Evolutionary conservation across 2,329 filamentous ascomycete species (phyloP), one percentile per base, ranked within the genome.

Genomic region (Colletotrichum endophyticum): DNA sequence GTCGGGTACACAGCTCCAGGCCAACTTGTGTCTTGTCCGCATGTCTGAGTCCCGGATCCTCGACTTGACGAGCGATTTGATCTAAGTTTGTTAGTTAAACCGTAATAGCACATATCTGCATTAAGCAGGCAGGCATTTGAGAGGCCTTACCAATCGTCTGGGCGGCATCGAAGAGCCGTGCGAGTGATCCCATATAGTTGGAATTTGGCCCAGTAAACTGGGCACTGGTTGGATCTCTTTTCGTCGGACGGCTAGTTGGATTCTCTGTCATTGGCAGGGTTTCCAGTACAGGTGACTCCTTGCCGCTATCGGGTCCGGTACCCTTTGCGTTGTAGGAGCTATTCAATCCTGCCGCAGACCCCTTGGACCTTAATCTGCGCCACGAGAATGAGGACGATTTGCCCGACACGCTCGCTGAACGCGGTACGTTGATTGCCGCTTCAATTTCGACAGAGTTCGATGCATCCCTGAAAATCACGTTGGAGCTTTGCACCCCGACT

Each of bases 11-110:
- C 56, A 99, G 91, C 86, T 99, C 97, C 39, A 99, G 91, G 12
- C 97, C 97, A 70, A 99, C 96, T 83, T 98, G 96, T 11, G 97
- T 99, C 81, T 95, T 96, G 80, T 96, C 96, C 22, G 95, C 96
- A 85, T 97, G 95, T 80, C 95, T 95, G 71, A 99, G 91, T 12
- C 96, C 96, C 8, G 96, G 96, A 82, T 99, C 96, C 83, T 98
- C 96, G 63, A 98, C 96, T 88, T 98, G 96, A 79, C 96, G 94
- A 70, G 96, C 95, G 84, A 99, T 96, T 92, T 98, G 95, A 88
- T 98, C 96, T 98, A 13, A 5, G 22, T 27, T 9, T 39, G 16
- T 32, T 63, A 22, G 19, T 25, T 16, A 7, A 30, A 13, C 28
- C n/a, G 32, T n/a, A 22, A 63, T 22, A 25, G n/a, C 12, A 11